phyloP scores from a whole-genome alignment of 2,329 filamentous ascomycete species.

The Aspergillus sp. region DNA sequence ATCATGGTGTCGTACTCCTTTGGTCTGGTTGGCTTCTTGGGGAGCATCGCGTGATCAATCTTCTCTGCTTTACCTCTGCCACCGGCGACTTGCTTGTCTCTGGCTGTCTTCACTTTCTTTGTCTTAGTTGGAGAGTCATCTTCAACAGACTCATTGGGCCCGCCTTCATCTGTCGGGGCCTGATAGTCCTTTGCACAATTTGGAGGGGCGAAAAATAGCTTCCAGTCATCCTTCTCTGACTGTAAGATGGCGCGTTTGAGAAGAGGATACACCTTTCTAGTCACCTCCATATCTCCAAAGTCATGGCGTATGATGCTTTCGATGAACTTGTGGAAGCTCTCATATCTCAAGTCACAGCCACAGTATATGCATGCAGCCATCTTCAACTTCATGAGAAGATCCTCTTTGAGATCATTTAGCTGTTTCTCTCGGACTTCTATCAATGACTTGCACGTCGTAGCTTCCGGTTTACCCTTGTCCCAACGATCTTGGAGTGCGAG shows the following conservation, averaged over 20 bases:
- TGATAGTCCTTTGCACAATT: neutral
- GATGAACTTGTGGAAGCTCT: constrained; percentile 28
- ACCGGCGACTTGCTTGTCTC: neutral
- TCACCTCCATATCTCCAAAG: constrained; percentile 29
- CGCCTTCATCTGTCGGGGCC: neutral
- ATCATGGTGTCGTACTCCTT: constrained; percentile 17
- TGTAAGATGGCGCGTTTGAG: constrained; percentile 17
- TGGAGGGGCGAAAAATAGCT: constrained; percentile 22
- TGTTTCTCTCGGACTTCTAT: constrained; percentile 22
- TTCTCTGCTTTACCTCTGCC: neutral
- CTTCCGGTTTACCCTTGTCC: constrained; percentile 24
- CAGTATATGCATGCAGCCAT: constrained; percentile 30
- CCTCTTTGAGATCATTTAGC: constrained; percentile 18
- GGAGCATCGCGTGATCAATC: constrained; percentile 6
- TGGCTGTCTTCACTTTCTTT: neutral
- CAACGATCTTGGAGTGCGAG: constrained; percentile 30
- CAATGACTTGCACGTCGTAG: constrained; percentile 32
- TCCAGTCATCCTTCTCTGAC: constrained; percentile 27
- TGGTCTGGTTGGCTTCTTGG: constrained; percentile 11
- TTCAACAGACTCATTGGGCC: neutral
- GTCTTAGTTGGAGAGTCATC: neutral
- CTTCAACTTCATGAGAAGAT: constrained; percentile 23
- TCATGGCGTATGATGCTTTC: constrained; percentile 24
- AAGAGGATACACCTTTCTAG: constrained; percentile 17
- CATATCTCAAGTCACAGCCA: constrained; percentile 17